Conservation (phyloP, 306 rosid genomes). For the Comarum palustre region DNA sequence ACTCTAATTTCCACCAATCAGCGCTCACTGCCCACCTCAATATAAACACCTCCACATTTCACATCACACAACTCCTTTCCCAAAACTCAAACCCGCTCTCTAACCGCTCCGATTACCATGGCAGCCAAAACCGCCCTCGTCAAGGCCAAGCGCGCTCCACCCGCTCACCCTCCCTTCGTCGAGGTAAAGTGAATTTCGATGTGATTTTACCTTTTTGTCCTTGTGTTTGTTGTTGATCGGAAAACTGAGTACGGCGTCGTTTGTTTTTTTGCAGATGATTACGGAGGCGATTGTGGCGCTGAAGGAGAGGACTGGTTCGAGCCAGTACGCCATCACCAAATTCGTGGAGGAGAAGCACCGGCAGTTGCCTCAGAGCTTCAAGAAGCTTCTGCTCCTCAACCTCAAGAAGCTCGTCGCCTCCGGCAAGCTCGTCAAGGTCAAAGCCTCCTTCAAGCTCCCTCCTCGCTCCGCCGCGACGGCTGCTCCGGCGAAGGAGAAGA, state of each 20-base stretch:
- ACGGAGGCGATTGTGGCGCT: conserved; percentile 39
- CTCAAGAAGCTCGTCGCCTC: conserved; percentile 65
- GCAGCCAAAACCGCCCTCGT: conserved; percentile 3
- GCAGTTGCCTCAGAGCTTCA: conserved; percentile 48
- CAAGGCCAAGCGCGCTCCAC: conserved; percentile 27
- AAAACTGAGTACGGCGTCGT: neutral
- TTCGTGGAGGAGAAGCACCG: conserved; percentile 51
- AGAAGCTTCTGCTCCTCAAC: conserved; percentile 56
- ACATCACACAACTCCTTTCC: neutral
- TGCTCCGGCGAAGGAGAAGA: conserved; percentile 25
- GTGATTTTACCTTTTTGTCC: neutral
- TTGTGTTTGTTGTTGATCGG: neutral
- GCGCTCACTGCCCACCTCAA: conserved; percentile 2
- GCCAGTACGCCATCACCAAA: conserved; percentile 49
- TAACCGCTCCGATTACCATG: conserved; percentile 14
- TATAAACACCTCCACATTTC: conserved; percentile 11
- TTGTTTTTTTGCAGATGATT: conserved; percentile 41
- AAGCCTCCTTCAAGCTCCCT: conserved; percentile 67
- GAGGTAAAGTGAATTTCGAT: conserved; percentile 5
- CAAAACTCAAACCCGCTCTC: neutral
- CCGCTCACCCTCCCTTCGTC: conserved; percentile 42
- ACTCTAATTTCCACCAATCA: conserved; percentile 32
- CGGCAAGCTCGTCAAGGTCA: conserved; percentile 71
- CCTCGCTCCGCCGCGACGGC: conserved; percentile 21
- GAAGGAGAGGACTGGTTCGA: conserved; percentile 47